Evolutionary conservation across 2,329 filamentous ascomycete species (phyloP).

Genomic region (Botrytis aclada): DNA sequence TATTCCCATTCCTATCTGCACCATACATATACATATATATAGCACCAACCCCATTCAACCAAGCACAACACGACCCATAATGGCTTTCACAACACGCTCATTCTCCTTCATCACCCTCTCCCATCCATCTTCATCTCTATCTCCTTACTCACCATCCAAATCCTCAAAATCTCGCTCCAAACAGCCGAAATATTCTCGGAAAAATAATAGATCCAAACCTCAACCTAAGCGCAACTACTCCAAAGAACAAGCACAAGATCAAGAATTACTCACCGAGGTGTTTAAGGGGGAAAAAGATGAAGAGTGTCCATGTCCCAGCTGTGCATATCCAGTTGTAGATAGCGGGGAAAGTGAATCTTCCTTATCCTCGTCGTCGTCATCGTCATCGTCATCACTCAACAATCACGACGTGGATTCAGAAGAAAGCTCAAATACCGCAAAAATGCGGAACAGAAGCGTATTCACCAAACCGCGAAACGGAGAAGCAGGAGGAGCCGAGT

Average conservation of each 20-base stretch:
- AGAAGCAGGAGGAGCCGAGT: no score
- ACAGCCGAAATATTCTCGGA: background rate
- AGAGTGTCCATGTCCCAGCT: background rate
- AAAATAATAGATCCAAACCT: rapidly evolving
- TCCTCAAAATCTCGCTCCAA: background rate
- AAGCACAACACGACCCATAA: background rate
- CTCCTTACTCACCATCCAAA: background rate
- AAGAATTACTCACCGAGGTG: background rate
- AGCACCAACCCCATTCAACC: background rate
- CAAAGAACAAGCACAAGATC: background rate
- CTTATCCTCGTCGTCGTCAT: background rate
- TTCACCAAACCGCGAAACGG: rapidly evolving
- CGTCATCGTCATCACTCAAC: background rate
- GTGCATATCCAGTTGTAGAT: background rate
- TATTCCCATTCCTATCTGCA: background rate
- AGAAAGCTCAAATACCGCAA: background rate
- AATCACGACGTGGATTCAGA: background rate
- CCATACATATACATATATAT: background rate
- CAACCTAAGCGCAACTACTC: background rate
- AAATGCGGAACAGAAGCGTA: background rate
- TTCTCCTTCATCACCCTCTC: background rate
- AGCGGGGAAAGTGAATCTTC: background rate
- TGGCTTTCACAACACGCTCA: background rate
- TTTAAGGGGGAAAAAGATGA: background rate
- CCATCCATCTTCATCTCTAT: background rate